phyloP scores from a whole-genome alignment of 495 filamentous ascomycete species.

The Penicillium dipodomyicola region DNA sequence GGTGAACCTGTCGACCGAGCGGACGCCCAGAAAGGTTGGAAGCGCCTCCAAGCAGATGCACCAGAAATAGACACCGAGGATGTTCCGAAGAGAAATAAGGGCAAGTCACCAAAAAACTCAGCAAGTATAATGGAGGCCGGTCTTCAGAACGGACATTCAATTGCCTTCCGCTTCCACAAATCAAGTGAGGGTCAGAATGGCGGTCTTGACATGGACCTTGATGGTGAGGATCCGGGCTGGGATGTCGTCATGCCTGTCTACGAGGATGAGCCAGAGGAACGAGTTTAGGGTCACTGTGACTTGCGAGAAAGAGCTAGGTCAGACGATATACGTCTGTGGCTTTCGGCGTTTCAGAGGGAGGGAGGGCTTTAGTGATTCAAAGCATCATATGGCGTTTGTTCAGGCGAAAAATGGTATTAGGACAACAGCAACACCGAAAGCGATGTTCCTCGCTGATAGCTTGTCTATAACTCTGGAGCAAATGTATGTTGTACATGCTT shows the following conservation, averaged over 20 bases:
- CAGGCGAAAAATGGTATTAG: not conserved
- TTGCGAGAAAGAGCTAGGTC: not conserved
- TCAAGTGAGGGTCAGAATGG: slow-evolving; percentile 17
- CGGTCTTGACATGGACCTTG: slow-evolving; percentile 36
- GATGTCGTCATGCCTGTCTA: slow-evolving; percentile 61
- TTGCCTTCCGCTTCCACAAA: slow-evolving; percentile 68
- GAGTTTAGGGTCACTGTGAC: not conserved
- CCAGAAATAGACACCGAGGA: slow-evolving; percentile 33
- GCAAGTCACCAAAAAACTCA: slow-evolving; percentile 39
- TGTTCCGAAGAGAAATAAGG: slow-evolving; percentile 36
- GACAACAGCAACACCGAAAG: not conserved
- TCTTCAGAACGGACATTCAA: slow-evolving; percentile 54
- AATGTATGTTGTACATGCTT: not conserved
- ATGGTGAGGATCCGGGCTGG: slow-evolving; percentile 57
- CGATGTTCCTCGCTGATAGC: not conserved
- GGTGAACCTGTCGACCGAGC: slow-evolving; percentile 53
- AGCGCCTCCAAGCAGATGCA: slow-evolving; percentile 39
- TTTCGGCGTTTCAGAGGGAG: not conserved
- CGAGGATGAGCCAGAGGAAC: slow-evolving; percentile 52
- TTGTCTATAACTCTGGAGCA: not conserved
- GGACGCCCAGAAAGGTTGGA: slow-evolving; percentile 59
- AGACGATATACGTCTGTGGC: not conserved
- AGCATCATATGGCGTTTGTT: not conserved
- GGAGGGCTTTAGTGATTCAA: not conserved
- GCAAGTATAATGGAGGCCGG: slow-evolving; percentile 45